A percentile compares a stretch with the other conserved stretches of the same genome.
Evolutionary conservation across 1,284 basidiomycete genomes (phyloP).

Genomic region (Irpex lacteus): DNA sequence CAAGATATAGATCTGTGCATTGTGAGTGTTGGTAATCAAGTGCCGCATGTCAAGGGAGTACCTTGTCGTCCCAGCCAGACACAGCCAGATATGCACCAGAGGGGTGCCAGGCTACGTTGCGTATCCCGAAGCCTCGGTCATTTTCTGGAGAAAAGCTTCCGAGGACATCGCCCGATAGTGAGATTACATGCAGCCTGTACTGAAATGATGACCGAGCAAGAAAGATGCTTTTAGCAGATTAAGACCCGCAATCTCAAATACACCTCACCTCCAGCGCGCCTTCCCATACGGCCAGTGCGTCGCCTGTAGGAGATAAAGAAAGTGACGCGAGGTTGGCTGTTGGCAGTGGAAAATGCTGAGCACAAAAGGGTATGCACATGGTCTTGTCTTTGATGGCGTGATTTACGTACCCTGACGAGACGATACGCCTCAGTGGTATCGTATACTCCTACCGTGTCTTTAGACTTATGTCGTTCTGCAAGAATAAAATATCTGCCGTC

Average conservation of each 20-base stretch:
- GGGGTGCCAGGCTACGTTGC: slow-evolving; percentile 79
- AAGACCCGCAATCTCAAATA: slow-evolving; percentile 4
- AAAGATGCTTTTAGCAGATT: too few species aligned
- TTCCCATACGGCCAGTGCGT: slow-evolving; percentile 82
- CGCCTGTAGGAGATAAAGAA: slow-evolving; percentile 80
- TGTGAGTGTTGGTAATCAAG: neutral
- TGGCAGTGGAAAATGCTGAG: slow-evolving; percentile 78
- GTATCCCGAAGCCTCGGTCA: slow-evolving; percentile 80
- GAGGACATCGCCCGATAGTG: slow-evolving; percentile 68
- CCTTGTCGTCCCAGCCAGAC: slow-evolving; percentile 85
- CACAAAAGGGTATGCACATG: neutral
- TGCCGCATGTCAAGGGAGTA: slow-evolving; percentile 22
- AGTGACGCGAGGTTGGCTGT: slow-evolving; percentile 74
- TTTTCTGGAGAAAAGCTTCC: slow-evolving; percentile 66
- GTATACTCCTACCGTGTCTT: slow-evolving; percentile 82
- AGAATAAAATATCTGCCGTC: slow-evolving; percentile 81
- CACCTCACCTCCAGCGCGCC: slow-evolving; percentile 66
- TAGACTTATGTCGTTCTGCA: slow-evolving; percentile 83
- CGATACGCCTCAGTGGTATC: slow-evolving; percentile 69
- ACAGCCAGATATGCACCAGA: slow-evolving; percentile 75
- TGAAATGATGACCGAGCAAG: slow-evolving; percentile 28
- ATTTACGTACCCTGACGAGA: slow-evolving; percentile 64
- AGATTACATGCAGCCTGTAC: slow-evolving; percentile 81
- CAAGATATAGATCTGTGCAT: slow-evolving; percentile 66
- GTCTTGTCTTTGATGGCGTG: neutral